Percentiles rank a stretch among this genome's conserved stretches.
These are phyloP conservation scores for Friedmanniomyces simplex DNA, from an alignment of 495 filamentous ascomycete genomes.

Conservation along the genomic window DNA sequence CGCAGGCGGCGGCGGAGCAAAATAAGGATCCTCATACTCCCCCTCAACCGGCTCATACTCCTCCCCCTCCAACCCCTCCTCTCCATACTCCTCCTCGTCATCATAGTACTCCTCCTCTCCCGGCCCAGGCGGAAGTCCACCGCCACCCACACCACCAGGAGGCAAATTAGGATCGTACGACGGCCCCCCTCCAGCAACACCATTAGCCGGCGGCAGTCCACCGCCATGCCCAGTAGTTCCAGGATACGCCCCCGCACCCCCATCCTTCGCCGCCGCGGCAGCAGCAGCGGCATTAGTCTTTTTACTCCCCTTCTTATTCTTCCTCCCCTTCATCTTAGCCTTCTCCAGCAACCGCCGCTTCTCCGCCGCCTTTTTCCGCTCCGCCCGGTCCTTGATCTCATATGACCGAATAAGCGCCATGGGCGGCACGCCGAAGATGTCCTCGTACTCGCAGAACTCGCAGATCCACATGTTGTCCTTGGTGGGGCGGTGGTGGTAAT, in stretches of 20 bases:
- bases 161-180: slow-evolving; percentile 11
- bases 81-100: slow-evolving; percentile 3
- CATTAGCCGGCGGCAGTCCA: too few species aligned
- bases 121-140: slow-evolving; percentile 1
- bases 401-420: slow-evolving; percentile 81
- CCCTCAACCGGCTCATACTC: not conserved
- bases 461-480: slow-evolving; percentile 85
- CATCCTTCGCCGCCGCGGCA: not conserved
- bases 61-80: slow-evolving; percentile 1
- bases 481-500: slow-evolving; percentile 63
- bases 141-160: slow-evolving; percentile 2
- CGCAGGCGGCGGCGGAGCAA: slow-evolving; percentile 3
- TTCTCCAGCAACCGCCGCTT: slow-evolving; percentile 80
- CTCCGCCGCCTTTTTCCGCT: slow-evolving; percentile 70
- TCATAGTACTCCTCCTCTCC: slow-evolving; percentile 1
- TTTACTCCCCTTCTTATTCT: slow-evolving; percentile 62
- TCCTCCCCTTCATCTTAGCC: slow-evolving; percentile 88
- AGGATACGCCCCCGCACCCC: too few species aligned
- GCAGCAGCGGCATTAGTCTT: slow-evolving; percentile 30
- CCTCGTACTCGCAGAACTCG: slow-evolving; percentile 42
- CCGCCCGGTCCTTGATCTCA: slow-evolving; percentile 84
- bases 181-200: not conserved
- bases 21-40: slow-evolving; percentile 1
- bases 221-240: too few species aligned
- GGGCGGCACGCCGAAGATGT: slow-evolving; percentile 52